Base-by-base conservation (phyloP, 108 stramenopile genomes). In the Chaetoceros muelleri region DNA sequence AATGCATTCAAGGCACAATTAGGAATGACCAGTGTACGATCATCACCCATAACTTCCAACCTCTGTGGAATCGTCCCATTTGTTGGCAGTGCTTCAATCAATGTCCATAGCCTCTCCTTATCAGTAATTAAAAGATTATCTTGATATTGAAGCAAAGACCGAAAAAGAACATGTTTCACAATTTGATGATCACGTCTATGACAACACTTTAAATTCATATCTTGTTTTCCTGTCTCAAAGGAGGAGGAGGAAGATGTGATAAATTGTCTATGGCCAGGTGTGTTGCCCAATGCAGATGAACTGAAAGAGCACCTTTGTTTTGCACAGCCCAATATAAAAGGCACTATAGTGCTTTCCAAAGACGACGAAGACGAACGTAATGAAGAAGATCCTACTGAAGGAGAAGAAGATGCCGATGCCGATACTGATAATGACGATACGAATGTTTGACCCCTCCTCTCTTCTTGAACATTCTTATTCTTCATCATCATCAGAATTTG, bases 21-120 rank as follows among this genome's bases (percentile, higher is more conserved):
- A 16, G 84, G 82, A 19, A 92, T 55, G 2, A 92, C 83, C 0
- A 92, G 53, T 18, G 81, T 84, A 26, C 78, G 63, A 64, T 92
- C 85, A 48, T 92, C 85, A 8, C 90, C 90, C 52, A 86, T 62
- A 8, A 79, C 28, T 60, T 92, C 85, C 21, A 92, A 55, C 44
- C 66, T 75, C 44, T 53, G 65, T 28, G 64, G 76, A 51, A 62
- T 73, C 31, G 54, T 48, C 40, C 48, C 46, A 44, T 44, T 55
- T 62, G 65, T 67, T 50, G 77, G 55, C 28, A 78, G 46, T 16
- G 25, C 13, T 57, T 69, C 28, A 46, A 82, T 48, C 24, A 52
- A 34, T 26, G 48, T 26, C 46, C 64, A 0, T 0, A 61, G 30
- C 45, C 16, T 16, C 3, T 0, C 45, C 26, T n/a, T n/a, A 10